Conservation (phyloP, 306 rosid species). For the Albizia julibrissin region DNA sequence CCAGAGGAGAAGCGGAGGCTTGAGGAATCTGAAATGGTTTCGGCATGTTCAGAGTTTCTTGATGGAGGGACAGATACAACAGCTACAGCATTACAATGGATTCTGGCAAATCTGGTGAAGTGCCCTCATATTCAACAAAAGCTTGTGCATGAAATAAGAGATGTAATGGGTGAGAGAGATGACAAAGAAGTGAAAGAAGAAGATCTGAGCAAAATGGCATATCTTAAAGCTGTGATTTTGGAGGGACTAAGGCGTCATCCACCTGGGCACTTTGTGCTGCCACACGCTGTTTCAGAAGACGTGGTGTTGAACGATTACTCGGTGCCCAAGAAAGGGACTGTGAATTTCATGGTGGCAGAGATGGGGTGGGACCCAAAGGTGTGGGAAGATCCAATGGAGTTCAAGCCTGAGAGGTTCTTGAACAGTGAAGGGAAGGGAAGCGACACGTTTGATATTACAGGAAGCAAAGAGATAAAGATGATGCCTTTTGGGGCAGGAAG, state of each 20-base stretch:
- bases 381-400: constrained; percentile 16
- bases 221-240: background rate
- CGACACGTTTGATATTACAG: background rate
- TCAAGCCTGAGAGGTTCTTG: constrained; percentile 6
- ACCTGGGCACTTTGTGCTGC: background rate
- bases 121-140: background rate
- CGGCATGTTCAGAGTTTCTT: background rate
- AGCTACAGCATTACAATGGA: background rate
- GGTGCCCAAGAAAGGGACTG: background rate
- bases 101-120: constrained; percentile 7
- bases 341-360: constrained; percentile 9
- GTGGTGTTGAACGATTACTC: background rate
- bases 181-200: constrained; percentile 2
- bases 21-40: background rate
- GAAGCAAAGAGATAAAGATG: constrained; percentile 1
- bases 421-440: background rate
- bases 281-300: background rate
- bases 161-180: background rate
- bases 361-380: constrained; percentile 18
- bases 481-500: background rate
- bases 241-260: constrained; percentile 16
- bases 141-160: background rate
- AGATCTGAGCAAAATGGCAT: background rate
- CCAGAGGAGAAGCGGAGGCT: constrained; percentile 7
- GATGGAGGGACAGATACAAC: background rate